Conservation (phyloP, 371 early-diverging fungal genomes). For the Saksenaea oblongispora region DNA sequence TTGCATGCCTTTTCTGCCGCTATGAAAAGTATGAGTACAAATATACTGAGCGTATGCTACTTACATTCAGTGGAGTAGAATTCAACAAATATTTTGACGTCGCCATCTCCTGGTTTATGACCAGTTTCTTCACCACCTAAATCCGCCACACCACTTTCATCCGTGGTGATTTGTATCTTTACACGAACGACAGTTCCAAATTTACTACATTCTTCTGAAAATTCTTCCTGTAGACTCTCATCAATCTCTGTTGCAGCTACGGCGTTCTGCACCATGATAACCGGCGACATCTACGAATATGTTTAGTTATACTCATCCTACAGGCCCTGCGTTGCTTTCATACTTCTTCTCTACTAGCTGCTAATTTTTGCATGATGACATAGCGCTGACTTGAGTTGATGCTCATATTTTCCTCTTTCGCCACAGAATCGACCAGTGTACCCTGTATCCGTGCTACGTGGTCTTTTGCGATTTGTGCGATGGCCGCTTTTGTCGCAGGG, state of each 20-base stretch:
- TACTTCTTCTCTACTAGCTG: slow-evolving; percentile 46
- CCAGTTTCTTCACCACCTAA: slow-evolving; percentile 22
- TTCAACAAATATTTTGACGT: slow-evolving; percentile 67
- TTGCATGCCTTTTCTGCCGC: slow-evolving; percentile 55
- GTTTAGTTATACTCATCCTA: neutral
- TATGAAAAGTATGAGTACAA: slow-evolving; percentile 19
- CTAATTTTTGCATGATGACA: slow-evolving; percentile 74
- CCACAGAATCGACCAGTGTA: slow-evolving; percentile 43
- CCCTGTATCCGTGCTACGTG: slow-evolving; percentile 17
- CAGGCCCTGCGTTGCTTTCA: neutral
- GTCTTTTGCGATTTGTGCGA: slow-evolving; percentile 29
- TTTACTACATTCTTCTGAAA: slow-evolving; percentile 70
- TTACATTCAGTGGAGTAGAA: slow-evolving; percentile 49
- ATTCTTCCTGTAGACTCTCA: slow-evolving; percentile 67
- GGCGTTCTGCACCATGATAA: slow-evolving; percentile 61
- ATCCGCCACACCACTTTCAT: slow-evolving; percentile 20
- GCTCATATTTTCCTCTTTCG: slow-evolving; percentile 67
- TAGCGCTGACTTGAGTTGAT: slow-evolving; percentile 65
- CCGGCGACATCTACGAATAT: slow-evolving; percentile 31
- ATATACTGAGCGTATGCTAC: neutral
- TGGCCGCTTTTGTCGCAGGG: slow-evolving; percentile 25
- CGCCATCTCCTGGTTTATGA: slow-evolving; percentile 18
- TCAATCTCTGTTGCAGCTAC: slow-evolving; percentile 65
- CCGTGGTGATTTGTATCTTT: slow-evolving; percentile 42
- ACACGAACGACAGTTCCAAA: slow-evolving; percentile 63